Evolutionary conservation across 2,329 filamentous ascomycete species (phyloP).

Genomic region (Monascus ruber): DNA sequence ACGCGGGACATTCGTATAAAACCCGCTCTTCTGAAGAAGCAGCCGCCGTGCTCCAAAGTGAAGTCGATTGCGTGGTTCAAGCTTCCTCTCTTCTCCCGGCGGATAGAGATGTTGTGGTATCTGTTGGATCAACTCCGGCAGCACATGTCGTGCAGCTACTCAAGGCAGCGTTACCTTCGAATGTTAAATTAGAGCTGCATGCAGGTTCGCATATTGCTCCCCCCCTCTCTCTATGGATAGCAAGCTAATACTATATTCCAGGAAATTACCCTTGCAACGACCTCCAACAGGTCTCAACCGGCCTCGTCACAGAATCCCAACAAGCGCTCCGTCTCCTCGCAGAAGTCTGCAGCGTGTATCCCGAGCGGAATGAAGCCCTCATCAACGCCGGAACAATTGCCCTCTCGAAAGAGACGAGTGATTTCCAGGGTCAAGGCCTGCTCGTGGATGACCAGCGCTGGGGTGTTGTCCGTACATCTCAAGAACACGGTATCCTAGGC

Average conservation of each 20-base stretch:
- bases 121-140: constrained; percentile 15
- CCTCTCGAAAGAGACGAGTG: constrained; percentile 60
- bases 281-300: constrained; percentile 65
- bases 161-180: constrained; percentile 2
- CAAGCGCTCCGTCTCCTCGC: constrained; percentile 44
- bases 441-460: constrained; percentile 50
- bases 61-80: constrained; percentile 9
- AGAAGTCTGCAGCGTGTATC: constrained; percentile 59
- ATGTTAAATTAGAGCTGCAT: constrained; percentile 13
- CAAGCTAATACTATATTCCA: background rate
- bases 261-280: constrained; percentile 56
- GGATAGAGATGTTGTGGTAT: constrained; percentile 8
- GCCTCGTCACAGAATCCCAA: constrained; percentile 33
- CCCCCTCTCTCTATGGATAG: background rate
- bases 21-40: constrained; percentile 14
- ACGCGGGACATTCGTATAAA: constrained; percentile 15
- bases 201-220: constrained; percentile 5
- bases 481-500: constrained; percentile 65
- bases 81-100: constrained; percentile 2
- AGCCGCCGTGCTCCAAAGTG: constrained; percentile 7
- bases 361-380: constrained; percentile 50
- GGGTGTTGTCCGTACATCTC: constrained; percentile 58
- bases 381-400: constrained; percentile 60
- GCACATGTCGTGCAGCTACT: constrained; percentile 12
- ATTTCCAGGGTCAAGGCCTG: constrained; percentile 58